Base-by-base conservation (phyloP, 495 filamentous ascomycete species). In the Penicillium cinerascens region DNA sequence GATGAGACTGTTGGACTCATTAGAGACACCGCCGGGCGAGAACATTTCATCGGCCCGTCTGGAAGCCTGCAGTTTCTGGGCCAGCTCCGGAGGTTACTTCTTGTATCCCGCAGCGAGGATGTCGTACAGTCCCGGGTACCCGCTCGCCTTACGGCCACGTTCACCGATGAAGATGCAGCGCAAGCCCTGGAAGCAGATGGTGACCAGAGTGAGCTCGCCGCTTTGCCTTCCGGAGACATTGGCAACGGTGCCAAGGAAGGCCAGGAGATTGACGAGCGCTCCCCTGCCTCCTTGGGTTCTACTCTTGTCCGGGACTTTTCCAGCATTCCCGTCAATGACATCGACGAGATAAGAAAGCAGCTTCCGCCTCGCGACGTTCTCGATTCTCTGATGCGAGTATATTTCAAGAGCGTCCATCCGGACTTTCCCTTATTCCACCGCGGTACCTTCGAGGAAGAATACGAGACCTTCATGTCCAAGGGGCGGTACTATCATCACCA, bases 341-440 rank as follows among this genome's bases (percentile, higher is more conserved):
- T 47, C 27, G 44, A 47, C 15, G 27, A 47, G 23, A 47, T 26
- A n/a, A 33, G 44, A 36, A 47, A 2, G 44, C 49, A 38, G 37
- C 18, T 55, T 40, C 48, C 68, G 10, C 11, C 53, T 23, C 56
- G 56, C 15, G 54, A 68, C 6, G 60, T 55, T 25, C 55, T 68
- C 15, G 74, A 77, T 43, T 52, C 62, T 4, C 67, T 75, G 22
- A 54, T 78, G 3, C 38, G 61, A 0, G 66, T 69, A 18, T 78
- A 67, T 57, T 77, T 78, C 47, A 56, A 69, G 1, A 42, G 65
- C 41, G 70, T 77, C 16, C 74, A 78, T 54, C 66, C 69, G 4
- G 69, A 75, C 44, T 75, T 73, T 52, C 61, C 66, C 15, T 57
- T 78, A 6, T 76, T 78, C 47, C 71, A 77, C 55, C 68, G 68